Percentiles rank a stretch among this genome's conserved stretches.
These are phyloP conservation scores for Scenedesmus sp. DNA, from an alignment of 163 green algal genomes.

Conservation along the genomic window DNA sequence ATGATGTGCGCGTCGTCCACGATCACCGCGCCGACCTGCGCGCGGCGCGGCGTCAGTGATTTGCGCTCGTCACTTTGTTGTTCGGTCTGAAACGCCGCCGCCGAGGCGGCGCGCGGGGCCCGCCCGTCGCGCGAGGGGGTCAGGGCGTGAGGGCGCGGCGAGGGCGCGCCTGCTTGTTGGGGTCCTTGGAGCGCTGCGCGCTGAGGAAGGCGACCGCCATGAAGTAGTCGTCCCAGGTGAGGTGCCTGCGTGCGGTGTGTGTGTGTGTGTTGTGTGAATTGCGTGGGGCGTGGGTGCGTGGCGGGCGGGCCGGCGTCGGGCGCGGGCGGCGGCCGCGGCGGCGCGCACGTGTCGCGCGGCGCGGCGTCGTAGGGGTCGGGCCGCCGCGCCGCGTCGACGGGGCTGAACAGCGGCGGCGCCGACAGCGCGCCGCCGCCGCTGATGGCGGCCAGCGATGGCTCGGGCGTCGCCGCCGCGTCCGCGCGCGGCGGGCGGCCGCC, in stretches of 20 bases:
- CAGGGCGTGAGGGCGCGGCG: too few relatives aligned
- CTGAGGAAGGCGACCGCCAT: constrained; percentile 97
- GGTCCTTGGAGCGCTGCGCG: constrained; percentile 95
- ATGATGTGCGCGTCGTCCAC: constrained; percentile 91
- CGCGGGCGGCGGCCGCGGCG: too few relatives aligned
- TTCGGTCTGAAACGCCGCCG: neutral
- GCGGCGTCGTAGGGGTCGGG: constrained; percentile 23
- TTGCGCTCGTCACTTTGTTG: neutral
- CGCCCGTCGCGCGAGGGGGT: too few relatives aligned
- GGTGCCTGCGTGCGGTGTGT: constrained; percentile 72
- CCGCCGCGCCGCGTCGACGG: constrained; percentile 16
- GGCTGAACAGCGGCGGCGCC: constrained; percentile 1
- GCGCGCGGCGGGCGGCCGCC: too few relatives aligned
- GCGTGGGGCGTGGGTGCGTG: neutral
- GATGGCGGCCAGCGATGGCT: too few relatives aligned
- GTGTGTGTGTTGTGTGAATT: neutral
- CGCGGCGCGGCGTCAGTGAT: neutral
- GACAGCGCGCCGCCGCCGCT: too few relatives aligned
- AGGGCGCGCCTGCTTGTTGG: constrained; percentile 94
- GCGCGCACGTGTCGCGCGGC: constrained; percentile 16
- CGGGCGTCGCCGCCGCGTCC: too few relatives aligned
- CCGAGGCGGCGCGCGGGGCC: neutral
- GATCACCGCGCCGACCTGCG: constrained; percentile 93
- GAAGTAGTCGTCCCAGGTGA: constrained; percentile 99
- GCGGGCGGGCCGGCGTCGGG: too few relatives aligned